Conservation (phyloP, 1,139 yeast genomes). For the Yamadazyma membranifaciens region DNA sequence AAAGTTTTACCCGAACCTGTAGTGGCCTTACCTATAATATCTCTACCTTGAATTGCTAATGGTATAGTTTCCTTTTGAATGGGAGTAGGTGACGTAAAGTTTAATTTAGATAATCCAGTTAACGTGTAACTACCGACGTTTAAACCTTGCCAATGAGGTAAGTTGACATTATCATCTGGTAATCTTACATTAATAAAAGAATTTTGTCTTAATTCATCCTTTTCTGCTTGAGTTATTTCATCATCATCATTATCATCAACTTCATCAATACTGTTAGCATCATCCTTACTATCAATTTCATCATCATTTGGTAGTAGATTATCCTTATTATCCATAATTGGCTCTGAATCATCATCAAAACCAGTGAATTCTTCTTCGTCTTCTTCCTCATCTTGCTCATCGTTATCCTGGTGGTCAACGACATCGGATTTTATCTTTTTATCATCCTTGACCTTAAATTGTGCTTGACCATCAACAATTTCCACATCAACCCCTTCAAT, state of each 20-base stretch:
- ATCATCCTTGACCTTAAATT: constrained; percentile 55
- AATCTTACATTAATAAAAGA: constrained; percentile 28
- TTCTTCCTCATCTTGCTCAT: constrained; percentile 13
- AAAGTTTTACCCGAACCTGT: constrained; percentile 98
- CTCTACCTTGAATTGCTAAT: constrained; percentile 65
- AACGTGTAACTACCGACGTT: constrained; percentile 49
- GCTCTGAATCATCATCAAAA: constrained; percentile 16
- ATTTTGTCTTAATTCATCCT: constrained; percentile 16
- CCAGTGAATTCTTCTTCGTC: constrained; percentile 18
- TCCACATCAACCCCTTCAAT: constrained; percentile 88
- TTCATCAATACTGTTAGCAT: too few relatives aligned
- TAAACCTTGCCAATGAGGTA: constrained; percentile 59
- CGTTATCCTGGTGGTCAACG: constrained; percentile 6
- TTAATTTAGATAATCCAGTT: constrained; percentile 57
- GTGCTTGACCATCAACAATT: constrained; percentile 61
- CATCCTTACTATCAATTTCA: constrained; percentile 13
- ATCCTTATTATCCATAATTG: constrained; percentile 12
- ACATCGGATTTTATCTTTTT: constrained; percentile 13
- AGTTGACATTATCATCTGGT: constrained; percentile 41
- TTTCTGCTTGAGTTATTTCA: constrained; percentile 12
- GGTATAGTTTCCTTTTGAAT: constrained; percentile 84
- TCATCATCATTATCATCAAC: constrained; percentile 10
- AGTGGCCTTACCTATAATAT: constrained; percentile 92
- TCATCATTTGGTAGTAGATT: constrained; percentile 17
- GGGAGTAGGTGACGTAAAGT: constrained; percentile 72